A percentile compares a stretch with the other conserved stretches of the same genome.
Evolutionary conservation across 176 grass and related monocot species (phyloP).

Genomic region (Themeda triandra): DNA sequence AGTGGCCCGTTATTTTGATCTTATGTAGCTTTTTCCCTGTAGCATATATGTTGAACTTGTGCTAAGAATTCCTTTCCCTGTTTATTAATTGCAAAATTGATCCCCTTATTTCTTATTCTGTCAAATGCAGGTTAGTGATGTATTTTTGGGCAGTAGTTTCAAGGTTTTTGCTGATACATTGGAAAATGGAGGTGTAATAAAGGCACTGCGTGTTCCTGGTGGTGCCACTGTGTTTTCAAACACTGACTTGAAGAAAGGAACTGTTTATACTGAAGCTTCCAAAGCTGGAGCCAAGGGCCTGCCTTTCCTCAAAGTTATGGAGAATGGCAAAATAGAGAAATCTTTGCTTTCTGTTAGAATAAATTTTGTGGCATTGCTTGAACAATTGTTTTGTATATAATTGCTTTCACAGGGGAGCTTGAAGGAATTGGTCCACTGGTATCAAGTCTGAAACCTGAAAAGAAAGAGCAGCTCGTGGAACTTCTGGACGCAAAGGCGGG

Average conservation of each 20-base stretch:
- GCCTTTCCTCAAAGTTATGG: constrained; percentile 92
- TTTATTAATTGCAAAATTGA: constrained; percentile 5
- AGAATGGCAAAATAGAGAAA: constrained; percentile 59
- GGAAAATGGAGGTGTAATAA: constrained; percentile 71
- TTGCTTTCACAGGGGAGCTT: constrained; percentile 59
- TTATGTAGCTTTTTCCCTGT: not conserved
- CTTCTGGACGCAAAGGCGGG: constrained; percentile 51
- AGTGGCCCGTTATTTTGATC: not conserved
- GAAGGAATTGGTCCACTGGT: constrained; percentile 80
- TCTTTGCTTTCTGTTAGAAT: not conserved
- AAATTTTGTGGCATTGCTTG: not conserved
- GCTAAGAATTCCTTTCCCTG: not conserved
- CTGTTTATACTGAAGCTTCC: constrained; percentile 78
- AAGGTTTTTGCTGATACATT: constrained; percentile 92
- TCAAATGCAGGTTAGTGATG: constrained; percentile 68
- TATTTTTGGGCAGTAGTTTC: constrained; percentile 68
- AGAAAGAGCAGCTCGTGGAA: constrained; percentile 58
- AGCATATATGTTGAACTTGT: not conserved
- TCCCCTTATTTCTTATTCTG: constrained; percentile 18
- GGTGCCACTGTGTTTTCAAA: constrained; percentile 86
- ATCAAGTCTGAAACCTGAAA: constrained; percentile 67
- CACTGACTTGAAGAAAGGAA: constrained; percentile 92
- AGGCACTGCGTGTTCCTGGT: constrained; percentile 70
- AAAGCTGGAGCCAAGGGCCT: constrained; percentile 95
- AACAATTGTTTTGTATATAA: not conserved